Evolutionary conservation across 805 yeast genomes (phyloP).

Genomic region (Groenewaldozyma tartarivorans): DNA sequence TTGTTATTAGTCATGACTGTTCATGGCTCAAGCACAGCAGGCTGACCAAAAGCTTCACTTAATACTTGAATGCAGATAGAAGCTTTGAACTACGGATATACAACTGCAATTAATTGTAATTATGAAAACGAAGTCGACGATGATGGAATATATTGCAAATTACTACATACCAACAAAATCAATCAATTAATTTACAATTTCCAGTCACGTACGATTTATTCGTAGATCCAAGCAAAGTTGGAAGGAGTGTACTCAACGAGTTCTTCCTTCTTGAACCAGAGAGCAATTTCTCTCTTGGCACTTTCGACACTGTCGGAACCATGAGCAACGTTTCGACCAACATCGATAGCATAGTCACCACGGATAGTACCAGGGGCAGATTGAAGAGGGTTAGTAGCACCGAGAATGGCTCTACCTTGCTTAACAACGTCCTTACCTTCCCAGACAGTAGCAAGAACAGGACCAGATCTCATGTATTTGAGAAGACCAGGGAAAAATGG

Average conservation of each 20-base stretch:
- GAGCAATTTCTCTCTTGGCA: constrained; percentile 89
- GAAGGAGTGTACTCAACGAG: constrained; percentile 85
- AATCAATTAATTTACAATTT: too few relatives aligned
- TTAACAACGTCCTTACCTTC: constrained; percentile 99
- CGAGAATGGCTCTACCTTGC: constrained; percentile 95
- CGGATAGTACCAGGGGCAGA: constrained; percentile 99
- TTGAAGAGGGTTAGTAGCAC: constrained; percentile 97
- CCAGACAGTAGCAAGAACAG: constrained; percentile 98
- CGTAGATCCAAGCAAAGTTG: constrained; percentile 85
- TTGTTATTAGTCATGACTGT: too few relatives aligned
- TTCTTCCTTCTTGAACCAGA: constrained; percentile 99
- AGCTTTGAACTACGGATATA: too few relatives aligned
- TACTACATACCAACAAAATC: too few relatives aligned
- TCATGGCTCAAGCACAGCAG: too few relatives aligned
- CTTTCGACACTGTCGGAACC: constrained; percentile 99
- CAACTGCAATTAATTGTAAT: too few relatives aligned
- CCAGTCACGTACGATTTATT: too few relatives aligned
- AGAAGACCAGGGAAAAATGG: constrained; percentile 97
- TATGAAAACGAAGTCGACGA: too few relatives aligned
- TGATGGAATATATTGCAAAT: too few relatives aligned
- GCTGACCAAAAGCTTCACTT: too few relatives aligned
- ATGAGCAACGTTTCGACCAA: constrained; percentile 98
- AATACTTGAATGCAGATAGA: too few relatives aligned
- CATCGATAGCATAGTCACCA: constrained; percentile 97
- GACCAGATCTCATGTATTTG: constrained; percentile 96